phyloP scores from a whole-genome alignment of 2,329 filamentous ascomycete genomes.

The Venturia carpophila region DNA sequence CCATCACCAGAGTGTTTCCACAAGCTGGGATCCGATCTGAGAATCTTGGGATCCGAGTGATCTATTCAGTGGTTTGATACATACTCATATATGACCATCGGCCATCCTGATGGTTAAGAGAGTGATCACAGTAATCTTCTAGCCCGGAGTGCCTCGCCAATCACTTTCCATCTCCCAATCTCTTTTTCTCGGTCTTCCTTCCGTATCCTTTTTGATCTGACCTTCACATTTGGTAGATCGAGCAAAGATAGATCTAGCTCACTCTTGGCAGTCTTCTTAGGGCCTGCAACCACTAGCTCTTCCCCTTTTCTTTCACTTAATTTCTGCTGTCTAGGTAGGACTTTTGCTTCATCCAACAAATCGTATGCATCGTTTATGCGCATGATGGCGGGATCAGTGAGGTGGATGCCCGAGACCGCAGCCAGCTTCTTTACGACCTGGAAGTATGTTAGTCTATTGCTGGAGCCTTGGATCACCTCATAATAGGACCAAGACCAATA shows the following conservation, averaged over 20 bases:
- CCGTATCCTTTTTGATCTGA: slow-evolving; percentile 58
- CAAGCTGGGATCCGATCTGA: too few relatives aligned
- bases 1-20: too few relatives aligned
- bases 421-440: neutral
- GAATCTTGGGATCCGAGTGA: neutral
- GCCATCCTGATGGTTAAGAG: neutral
- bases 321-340: neutral
- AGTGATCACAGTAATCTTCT: slow-evolving; percentile 40
- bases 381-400: neutral
- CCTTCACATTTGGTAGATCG: slow-evolving; percentile 60
- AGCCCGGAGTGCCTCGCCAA: slow-evolving; percentile 59
- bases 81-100: neutral
- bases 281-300: neutral
- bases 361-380: neutral
- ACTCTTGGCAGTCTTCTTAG: neutral
- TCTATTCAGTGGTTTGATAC: neutral
- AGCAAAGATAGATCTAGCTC: slow-evolving; percentile 3
- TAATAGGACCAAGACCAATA: neutral
- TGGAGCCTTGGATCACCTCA: neutral
- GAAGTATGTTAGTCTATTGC: neutral
- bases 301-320: neutral
- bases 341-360: neutral
- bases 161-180: slow-evolving; percentile 71
- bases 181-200: slow-evolving; percentile 64
- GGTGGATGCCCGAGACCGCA: neutral